Evolutionary conservation across 2,329 filamentous ascomycete species (phyloP).

Genomic region (Teratosphaeria epicoccoides): DNA sequence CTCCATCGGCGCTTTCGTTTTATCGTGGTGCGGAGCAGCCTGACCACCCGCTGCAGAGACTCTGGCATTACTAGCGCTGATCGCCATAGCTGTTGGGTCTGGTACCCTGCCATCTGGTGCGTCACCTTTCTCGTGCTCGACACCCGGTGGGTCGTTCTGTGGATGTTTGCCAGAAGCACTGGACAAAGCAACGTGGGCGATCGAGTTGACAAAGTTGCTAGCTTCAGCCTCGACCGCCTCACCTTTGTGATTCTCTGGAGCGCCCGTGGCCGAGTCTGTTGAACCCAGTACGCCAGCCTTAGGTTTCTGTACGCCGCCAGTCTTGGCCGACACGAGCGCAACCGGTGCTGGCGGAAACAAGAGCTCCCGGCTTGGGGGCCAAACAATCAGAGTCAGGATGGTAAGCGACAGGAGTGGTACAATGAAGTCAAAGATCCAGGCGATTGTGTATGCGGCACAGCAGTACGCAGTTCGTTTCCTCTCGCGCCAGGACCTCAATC

Average conservation of each 20-base stretch:
- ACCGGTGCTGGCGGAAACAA: slow-evolving; percentile 72
- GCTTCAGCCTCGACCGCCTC: slow-evolving; percentile 78
- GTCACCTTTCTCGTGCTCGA: slow-evolving; percentile 28
- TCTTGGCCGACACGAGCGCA: slow-evolving; percentile 57
- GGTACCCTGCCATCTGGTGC: slow-evolving; percentile 44
- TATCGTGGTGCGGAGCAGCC: slow-evolving; percentile 49
- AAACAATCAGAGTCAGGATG: slow-evolving; percentile 55
- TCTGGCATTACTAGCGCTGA: slow-evolving; percentile 44
- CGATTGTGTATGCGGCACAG: slow-evolving; percentile 48
- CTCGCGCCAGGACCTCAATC: slow-evolving; percentile 72
- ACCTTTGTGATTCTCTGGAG: slow-evolving; percentile 71
- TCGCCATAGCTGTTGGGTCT: slow-evolving; percentile 49
- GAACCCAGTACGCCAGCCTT: slow-evolving; percentile 65
- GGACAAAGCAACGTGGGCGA: slow-evolving; percentile 61
- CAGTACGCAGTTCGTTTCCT: slow-evolving; percentile 57
- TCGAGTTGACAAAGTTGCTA: slow-evolving; percentile 64
- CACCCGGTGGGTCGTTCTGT: slow-evolving; percentile 48
- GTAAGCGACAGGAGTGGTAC: slow-evolving; percentile 50
- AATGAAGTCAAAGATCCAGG: slow-evolving; percentile 65
- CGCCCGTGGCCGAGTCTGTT: slow-evolving; percentile 66
- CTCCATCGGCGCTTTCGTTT: slow-evolving; percentile 69
- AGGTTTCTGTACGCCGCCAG: slow-evolving; percentile 67
- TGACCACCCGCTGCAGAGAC: slow-evolving; percentile 42
- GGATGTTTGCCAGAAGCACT: slow-evolving; percentile 70
- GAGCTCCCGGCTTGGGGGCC: slow-evolving; percentile 49